Base-by-base conservation (phyloP, 2,329 filamentous ascomycete species). In the Apiospora hydei region DNA sequence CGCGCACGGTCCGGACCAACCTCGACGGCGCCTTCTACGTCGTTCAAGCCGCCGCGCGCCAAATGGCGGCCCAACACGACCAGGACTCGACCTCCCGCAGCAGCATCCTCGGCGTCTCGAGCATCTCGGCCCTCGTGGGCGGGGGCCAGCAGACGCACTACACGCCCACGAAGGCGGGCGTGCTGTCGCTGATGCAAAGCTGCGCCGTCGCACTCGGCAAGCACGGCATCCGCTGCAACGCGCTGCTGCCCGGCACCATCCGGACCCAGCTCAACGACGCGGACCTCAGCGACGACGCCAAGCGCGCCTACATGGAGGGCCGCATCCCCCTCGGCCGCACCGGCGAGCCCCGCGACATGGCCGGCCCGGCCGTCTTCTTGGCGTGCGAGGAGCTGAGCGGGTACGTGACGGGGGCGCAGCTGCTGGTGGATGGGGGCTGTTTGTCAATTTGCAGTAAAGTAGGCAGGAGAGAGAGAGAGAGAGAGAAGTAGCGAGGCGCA, bases 401-500 rank as follows among this genome's bases (percentile, higher is more conserved):
- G 34, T 96, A 95, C 83, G 92, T 96, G 72, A 96, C 91, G 72
- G 94, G 94, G 0, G 92, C 94, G 21, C 94, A 96, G 82, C 79
- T 98, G 76, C 81, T 98, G 74, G 95, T 98, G 18, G 95, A 98
- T 82, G 95, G 95, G 14, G 95, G 95, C 0, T 96, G 74, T 98
- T 96, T 86, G 95, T 97, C 21, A 97, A 97, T 82, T 84, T 97
- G 77, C 94, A 96, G 82, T 96, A 72, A 76, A 2, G 53, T 18
- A 14, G 26, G 49, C 10, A 18, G 34, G 8, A 8, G 13, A 26
- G 34, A n/a, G 47, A 10, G 66, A n/a, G 21, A 24, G 47, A 30
- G 24, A 53, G 24, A 26, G 16, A 18, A n/a, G 49, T 14, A 53
- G 3, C 49, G 24, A 21, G 46, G 46, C 14, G 34, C 34, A 46